These are phyloP conservation scores for Vinca minor DNA, from an alignment of 257 asterid genomes.

Conservation along the genomic window DNA sequence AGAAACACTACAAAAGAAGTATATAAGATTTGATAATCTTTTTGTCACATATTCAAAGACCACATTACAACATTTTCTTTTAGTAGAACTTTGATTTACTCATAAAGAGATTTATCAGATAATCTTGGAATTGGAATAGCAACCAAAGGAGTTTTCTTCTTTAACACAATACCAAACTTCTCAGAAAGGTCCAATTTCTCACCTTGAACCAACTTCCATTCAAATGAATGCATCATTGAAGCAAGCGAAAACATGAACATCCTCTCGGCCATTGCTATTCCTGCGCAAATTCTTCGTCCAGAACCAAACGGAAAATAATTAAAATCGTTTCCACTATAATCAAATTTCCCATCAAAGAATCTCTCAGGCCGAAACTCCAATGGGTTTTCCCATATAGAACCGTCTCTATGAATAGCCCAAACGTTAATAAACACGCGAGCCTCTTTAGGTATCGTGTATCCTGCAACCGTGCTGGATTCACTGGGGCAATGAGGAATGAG, in stretches of 20 bases:
- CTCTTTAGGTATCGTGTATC: constrained; percentile 42
- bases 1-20: not conserved
- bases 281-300: constrained; percentile 63
- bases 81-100: constrained; percentile 12
- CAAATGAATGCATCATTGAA: constrained; percentile 50
- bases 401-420: constrained; percentile 65
- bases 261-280: constrained; percentile 57
- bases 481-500: constrained; percentile 66
- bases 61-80: not conserved
- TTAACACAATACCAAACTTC: constrained; percentile 60
- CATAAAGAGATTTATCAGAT: constrained; percentile 26
- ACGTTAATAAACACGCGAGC: constrained; percentile 54
- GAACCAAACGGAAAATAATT: constrained; percentile 59
- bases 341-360: constrained; percentile 35
- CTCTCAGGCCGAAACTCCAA: constrained; percentile 44
- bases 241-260: constrained; percentile 53
- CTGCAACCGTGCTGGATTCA: constrained; percentile 36
- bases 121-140: constrained; percentile 52
- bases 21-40: not conserved
- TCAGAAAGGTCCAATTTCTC: constrained; percentile 36
- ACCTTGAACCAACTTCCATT: constrained; percentile 38
- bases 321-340: constrained; percentile 49
- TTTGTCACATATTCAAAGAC: too few relatives aligned
- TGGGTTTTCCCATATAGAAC: constrained; percentile 42
- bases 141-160: constrained; percentile 44